Percentiles rank a stretch among this genome's conserved stretches.
phyloP scores from a whole-genome alignment of 148 eudicot species.

The Fallopia convolvulus region DNA sequence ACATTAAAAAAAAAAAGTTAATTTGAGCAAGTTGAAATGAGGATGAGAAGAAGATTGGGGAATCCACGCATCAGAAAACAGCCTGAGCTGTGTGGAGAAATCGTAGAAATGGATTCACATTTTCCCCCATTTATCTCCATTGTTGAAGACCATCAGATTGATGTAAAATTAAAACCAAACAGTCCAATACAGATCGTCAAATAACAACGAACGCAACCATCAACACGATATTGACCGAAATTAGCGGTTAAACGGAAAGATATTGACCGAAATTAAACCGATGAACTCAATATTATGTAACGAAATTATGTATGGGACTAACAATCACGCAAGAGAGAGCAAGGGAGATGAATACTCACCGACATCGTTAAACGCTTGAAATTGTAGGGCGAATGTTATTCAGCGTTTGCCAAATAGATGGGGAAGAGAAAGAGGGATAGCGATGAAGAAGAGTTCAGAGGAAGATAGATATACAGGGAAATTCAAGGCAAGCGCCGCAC shows the following conservation, averaged over 20 bases:
- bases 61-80: neutral
- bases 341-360: neutral
- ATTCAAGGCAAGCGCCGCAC: neutral
- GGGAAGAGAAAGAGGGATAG: neutral
- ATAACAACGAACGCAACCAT: neutral
- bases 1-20: neutral
- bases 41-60: neutral
- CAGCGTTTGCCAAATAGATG: neutral
- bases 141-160: neutral
- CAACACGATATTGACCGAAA: neutral
- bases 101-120: neutral
- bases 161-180: neutral
- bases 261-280: neutral
- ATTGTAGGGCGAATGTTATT: neutral
- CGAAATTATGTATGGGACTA: neutral
- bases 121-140: neutral
- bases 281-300: neutral
- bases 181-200: neutral
- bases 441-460: neutral
- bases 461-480: neutral
- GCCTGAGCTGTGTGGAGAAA: too few relatives aligned
- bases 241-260: neutral
- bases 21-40: neutral
- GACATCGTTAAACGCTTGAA: constrained; percentile 3
- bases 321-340: neutral